Percentiles rank a stretch among this genome's conserved stretches.
Evolutionary conservation across 148 eudicot genomes (phyloP).

Genomic region (Talinum fruticosum): DNA sequence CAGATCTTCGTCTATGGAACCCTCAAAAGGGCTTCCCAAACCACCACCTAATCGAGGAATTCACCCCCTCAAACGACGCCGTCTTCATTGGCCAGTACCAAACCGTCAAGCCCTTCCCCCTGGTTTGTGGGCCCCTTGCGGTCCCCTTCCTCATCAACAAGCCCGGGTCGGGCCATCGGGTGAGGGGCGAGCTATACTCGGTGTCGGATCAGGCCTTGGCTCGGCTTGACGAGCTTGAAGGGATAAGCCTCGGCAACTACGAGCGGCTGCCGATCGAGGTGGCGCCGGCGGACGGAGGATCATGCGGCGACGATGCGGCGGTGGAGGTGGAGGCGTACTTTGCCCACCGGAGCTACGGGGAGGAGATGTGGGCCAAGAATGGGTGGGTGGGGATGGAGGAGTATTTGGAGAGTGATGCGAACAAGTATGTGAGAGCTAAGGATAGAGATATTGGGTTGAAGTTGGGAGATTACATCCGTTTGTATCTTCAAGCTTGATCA

Average conservation of each 20-base stretch:
- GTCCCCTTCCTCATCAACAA: constrained; percentile 67
- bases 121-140: constrained; percentile 63
- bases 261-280: constrained; percentile 56
- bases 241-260: constrained; percentile 46
- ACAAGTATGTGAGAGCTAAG: constrained; percentile 34
- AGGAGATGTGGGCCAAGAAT: constrained; percentile 52
- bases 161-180: constrained; percentile 49
- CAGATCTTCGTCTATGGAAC: constrained; percentile 72
- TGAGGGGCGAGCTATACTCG: constrained; percentile 61
- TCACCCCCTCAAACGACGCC: constrained; percentile 51
- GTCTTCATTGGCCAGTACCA: constrained; percentile 34
- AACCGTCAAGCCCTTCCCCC: constrained; percentile 45
- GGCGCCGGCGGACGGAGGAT: constrained; percentile 17
- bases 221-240: constrained; percentile 64
- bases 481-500: constrained; percentile 13
- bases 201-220: constrained; percentile 43
- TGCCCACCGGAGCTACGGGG: constrained; percentile 53
- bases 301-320: constrained; percentile 22
- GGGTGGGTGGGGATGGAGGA: constrained; percentile 36
- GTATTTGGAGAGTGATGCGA: constrained; percentile 32
- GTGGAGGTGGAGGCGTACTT: constrained; percentile 61
- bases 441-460: constrained; percentile 34
- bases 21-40: constrained; percentile 66
- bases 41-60: constrained; percentile 45
- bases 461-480: constrained; percentile 38